These are phyloP conservation scores for Aschersonia sp. DNA, from an alignment of 2,329 filamentous ascomycete species.

Conservation along the genomic window DNA sequence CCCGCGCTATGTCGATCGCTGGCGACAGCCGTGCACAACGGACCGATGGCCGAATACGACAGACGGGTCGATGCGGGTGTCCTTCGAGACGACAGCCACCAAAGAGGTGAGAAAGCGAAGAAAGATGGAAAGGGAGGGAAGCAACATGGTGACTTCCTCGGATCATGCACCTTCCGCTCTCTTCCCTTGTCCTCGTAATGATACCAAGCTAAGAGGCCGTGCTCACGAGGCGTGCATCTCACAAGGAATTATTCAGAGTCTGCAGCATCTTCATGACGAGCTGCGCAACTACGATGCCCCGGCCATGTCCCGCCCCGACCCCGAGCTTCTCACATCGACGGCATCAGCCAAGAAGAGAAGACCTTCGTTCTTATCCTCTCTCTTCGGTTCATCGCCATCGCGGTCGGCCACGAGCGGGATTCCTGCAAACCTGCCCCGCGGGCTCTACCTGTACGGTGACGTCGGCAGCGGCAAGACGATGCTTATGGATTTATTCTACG, in stretches of 20 bases:
- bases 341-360: neutral
- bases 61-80: constrained; percentile 58
- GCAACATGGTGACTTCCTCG: too few relatives aligned
- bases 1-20: too few relatives aligned
- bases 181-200: neutral
- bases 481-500: constrained; percentile 98
- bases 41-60: constrained; percentile 83
- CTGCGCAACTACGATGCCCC: constrained; percentile 61
- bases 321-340: constrained; percentile 49
- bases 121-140: constrained; percentile 6
- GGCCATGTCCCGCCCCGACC: constrained; percentile 59
- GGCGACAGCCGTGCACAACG: constrained; percentile 19
- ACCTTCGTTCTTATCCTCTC: neutral
- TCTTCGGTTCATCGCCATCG: constrained; percentile 7
- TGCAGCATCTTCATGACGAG: constrained; percentile 82
- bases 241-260: constrained; percentile 69
- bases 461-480: constrained; percentile 98
- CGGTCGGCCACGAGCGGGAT: constrained; percentile 35
- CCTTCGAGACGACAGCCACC: constrained; percentile 78
- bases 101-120: constrained; percentile 47
- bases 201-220: neutral
- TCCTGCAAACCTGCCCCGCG: constrained; percentile 64
- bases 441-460: constrained; percentile 90
- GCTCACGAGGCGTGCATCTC: neutral
- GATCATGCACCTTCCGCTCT: neutral